Conservation (phyloP, 176 grass and related monocot genomes). For the Oryza rufipogon region DNA sequence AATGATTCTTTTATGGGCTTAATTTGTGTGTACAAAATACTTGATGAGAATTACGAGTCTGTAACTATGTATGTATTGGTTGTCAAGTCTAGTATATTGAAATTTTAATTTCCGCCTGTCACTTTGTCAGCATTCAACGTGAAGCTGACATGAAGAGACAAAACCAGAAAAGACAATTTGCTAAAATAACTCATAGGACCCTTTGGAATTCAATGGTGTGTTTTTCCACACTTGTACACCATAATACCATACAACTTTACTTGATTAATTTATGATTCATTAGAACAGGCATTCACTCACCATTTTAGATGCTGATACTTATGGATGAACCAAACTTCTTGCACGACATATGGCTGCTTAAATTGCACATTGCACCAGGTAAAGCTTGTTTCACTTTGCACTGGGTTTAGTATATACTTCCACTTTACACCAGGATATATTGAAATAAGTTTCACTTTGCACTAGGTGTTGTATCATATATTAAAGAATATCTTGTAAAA, state of each 20-base stretch:
- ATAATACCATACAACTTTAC: not conserved
- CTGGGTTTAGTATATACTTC: no score
- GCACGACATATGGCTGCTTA: not conserved
- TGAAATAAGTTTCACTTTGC: no score
- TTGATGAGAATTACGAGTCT: not conserved
- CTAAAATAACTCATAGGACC: not conserved
- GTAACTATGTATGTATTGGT: not conserved
- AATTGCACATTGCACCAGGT: no score
- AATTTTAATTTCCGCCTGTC: not conserved
- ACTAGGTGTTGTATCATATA: no score
- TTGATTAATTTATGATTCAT: slow-evolving; percentile 3
- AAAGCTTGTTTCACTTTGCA: no score
- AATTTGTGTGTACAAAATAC: not conserved
- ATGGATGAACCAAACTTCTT: not conserved
- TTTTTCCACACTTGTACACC: slow-evolving; percentile 11
- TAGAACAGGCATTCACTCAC: not conserved
- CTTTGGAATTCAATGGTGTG: slow-evolving; percentile 5
- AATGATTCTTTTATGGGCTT: not conserved
- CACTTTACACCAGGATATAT: no score
- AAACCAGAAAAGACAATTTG: not conserved
- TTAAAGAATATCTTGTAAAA: no score
- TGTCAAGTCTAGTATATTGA: slow-evolving; percentile 21
- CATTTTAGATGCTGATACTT: slow-evolving; percentile 3
- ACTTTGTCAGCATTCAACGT: not conserved
- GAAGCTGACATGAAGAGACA: not conserved